These are phyloP conservation scores for Podosphaera xanthii DNA, from an alignment of 2,329 filamentous ascomycete species.

Conservation along the genomic window DNA sequence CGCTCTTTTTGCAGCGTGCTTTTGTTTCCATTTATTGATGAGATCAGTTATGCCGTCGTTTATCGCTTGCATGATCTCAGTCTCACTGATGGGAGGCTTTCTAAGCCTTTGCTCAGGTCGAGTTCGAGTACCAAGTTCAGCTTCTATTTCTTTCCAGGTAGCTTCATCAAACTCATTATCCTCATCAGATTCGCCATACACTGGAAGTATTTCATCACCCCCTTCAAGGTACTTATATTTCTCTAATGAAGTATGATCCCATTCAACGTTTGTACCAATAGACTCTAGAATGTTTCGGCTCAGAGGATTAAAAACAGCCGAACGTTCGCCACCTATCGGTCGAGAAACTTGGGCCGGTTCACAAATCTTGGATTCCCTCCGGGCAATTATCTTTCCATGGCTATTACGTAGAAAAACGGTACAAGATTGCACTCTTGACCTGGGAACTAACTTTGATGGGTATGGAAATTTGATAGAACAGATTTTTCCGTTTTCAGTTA, in stretches of 20 bases:
- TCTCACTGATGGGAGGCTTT: constrained; percentile 18
- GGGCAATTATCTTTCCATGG: constrained; percentile 8
- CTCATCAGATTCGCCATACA: constrained; percentile 31
- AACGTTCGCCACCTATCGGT: background rate
- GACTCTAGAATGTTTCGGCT: constrained; percentile 3
- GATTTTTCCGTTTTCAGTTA: constrained; percentile 6
- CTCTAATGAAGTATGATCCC: constrained; percentile 14
- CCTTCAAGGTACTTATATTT: constrained; percentile 21
- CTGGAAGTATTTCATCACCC: constrained; percentile 23
- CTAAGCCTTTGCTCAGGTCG: constrained; percentile 2
- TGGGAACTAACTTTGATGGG: constrained; percentile 6
- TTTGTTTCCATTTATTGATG: constrained; percentile 31
- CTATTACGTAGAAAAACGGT: constrained; percentile 12
- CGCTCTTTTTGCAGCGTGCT: constrained; percentile 30
- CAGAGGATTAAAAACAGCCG: constrained; percentile 5
- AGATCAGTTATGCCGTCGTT: constrained; percentile 28
- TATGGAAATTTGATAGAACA: constrained; percentile 14
- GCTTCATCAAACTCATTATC: constrained; percentile 32
- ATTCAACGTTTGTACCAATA: constrained; percentile 4
- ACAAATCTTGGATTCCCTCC: constrained; percentile 8
- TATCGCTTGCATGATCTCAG: constrained; percentile 29
- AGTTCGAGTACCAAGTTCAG: constrained; percentile 19
- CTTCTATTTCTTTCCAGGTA: constrained; percentile 37
- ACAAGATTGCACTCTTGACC: constrained; percentile 14
- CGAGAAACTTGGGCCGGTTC: background rate